phyloP scores from a whole-genome alignment of 2,329 filamentous ascomycete genomes.

The Cryphonectria radicalis region DNA sequence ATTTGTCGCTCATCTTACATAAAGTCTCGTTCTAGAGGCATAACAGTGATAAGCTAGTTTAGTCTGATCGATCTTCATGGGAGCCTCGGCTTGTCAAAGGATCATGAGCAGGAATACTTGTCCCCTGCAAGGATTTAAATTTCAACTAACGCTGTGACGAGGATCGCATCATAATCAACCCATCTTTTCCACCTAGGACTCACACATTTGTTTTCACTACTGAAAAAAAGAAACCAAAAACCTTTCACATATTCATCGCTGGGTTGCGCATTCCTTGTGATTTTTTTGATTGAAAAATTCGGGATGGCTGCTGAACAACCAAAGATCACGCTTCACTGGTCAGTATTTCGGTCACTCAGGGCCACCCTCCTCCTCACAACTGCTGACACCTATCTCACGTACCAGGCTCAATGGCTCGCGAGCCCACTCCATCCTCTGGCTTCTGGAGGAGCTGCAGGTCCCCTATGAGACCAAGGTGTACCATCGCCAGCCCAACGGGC shows the following conservation, averaged over 20 bases:
- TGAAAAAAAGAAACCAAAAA: background rate
- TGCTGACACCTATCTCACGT: slow-evolving; percentile 3
- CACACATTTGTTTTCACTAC: background rate
- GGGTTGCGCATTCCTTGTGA: background rate
- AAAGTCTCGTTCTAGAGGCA: background rate
- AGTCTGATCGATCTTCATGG: background rate
- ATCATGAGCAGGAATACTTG: background rate
- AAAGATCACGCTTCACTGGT: slow-evolving; percentile 34
- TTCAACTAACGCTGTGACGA: background rate
- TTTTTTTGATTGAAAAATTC: background rate
- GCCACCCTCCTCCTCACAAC: background rate
- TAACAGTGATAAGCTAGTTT: background rate
- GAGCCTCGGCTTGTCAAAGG: slow-evolving; percentile 20
- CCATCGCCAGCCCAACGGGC: slow-evolving; percentile 62
- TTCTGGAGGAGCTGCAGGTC: slow-evolving; percentile 80
- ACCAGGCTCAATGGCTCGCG: slow-evolving; percentile 83
- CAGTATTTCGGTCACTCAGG: background rate
- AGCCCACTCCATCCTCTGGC: slow-evolving; percentile 82
- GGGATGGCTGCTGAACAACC: slow-evolving; percentile 28
- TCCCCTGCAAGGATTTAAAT: background rate
- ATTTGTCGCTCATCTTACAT: background rate
- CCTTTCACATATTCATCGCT: too few species aligned
- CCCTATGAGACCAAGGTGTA: slow-evolving; percentile 81
- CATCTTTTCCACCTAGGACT: background rate
- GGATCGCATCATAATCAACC: background rate